A percentile compares a stretch with the other conserved stretches of the same genome.
Evolutionary conservation across 2,329 filamentous ascomycete genomes (phyloP).

Genomic region (Raffaelea ambrosiae): DNA sequence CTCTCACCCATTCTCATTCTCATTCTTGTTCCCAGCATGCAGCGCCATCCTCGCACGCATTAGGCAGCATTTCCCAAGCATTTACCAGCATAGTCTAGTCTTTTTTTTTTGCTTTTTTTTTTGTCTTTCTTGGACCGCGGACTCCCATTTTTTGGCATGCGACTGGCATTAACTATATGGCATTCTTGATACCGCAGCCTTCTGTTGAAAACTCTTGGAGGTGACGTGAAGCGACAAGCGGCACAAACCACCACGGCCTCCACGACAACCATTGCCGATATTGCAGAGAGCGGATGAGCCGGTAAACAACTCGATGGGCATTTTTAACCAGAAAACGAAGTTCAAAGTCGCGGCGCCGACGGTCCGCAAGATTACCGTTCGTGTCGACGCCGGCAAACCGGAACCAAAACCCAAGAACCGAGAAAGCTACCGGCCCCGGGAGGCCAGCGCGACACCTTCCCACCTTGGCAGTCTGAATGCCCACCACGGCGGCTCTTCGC

Average conservation of each 20-base stretch:
- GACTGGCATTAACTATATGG: too few relatives aligned
- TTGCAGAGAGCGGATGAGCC: too few relatives aligned
- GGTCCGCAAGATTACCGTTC: constrained; percentile 44
- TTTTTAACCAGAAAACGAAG: constrained; percentile 35
- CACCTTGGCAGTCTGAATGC: constrained; percentile 21
- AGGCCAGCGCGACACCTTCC: constrained; percentile 1
- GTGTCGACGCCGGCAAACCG: constrained; percentile 32
- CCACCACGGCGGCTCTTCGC: constrained; percentile 22
- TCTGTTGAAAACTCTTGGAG: too few relatives aligned
- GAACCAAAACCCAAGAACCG: constrained; percentile 26
- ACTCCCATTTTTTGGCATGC: background rate
- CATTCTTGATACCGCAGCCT: too few relatives aligned
- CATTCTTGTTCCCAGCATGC: background rate
- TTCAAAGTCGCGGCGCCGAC: constrained; percentile 43
- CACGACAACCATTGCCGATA: too few relatives aligned
- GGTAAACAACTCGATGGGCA: constrained; percentile 22
- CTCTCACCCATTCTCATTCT: background rate
- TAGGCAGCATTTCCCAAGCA: too few relatives aligned
- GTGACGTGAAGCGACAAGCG: too few relatives aligned
- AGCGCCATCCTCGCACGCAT: too few relatives aligned
- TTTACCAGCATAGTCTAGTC: too few relatives aligned
- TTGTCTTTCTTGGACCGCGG: background rate
- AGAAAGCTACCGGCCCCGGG: background rate
- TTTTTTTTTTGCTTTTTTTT: background rate
- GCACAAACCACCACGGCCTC: too few relatives aligned